Evolutionary conservation across 306 rosid species (phyloP), one percentile per base, ranked within the genome.

Genomic region (cucumber (Cucumis sativus)): DNA sequence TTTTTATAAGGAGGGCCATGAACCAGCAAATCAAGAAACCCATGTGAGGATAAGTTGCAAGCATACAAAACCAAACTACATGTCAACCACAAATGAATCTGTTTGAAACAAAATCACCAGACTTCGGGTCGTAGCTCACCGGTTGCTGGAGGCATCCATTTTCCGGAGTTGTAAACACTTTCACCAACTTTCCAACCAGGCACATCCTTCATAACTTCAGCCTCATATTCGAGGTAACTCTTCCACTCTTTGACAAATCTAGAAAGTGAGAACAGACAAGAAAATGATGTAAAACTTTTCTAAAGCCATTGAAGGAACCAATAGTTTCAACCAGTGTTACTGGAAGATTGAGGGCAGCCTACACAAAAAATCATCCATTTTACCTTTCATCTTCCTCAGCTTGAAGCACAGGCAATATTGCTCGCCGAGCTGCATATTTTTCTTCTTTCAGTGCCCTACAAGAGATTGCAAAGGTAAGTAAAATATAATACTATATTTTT

Each of bases 361-460:
- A 60, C 10, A 23, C 39, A 56, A 18, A 65, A 43, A 69, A 60
- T 47, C 70, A 15, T 30, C 28, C n/a, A 21, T 52, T 66, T 55
- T 84, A 96, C 99, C 99, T 92, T 82, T 96, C 98, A 62, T 96
- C 99, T 82, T 96, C 99, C 83, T 96, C 99, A 43, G 99, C 99
- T 85, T 96, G 99, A 70, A 96, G 89, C 73, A 96, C 86, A 6
- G 98, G 99, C 67, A 92, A 84, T 78, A 96, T 89, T 14, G 99
- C 92, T 67, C 96, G 84, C 5, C 99, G 94, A 41, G 99, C 97
- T 79, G 97, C 82, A 87, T 88, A 92, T 80, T 92, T 96, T 77
- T 96, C 99, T 83, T 92, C 99, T 81, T 92, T 96, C 4, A 96
- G 86, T 4, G 86, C 99, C 86, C 99, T 96, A 66, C 79, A 78